Evolutionary conservation across 306 rosid species (phyloP), one percentile per base, ranked within the genome.

Genomic region (Malus domestica): DNA sequence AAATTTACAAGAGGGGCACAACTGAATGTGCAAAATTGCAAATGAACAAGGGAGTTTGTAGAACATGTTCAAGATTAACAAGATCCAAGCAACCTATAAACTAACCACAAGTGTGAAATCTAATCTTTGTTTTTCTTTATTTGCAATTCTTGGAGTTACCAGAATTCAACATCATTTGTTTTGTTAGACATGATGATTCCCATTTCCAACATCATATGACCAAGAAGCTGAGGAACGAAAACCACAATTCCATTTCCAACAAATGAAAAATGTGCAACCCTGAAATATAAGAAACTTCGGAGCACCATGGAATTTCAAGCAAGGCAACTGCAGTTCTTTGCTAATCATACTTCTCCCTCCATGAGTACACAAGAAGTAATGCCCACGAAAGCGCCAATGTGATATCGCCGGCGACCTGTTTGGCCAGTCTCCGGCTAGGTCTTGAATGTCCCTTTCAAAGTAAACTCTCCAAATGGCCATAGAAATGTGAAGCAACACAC

Each of bases 341-440:
- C 81, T 88, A 93, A 84, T 93, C 98, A 75, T 91, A 93, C 80
- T 93, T 93, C 75, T 93, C 98, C 67, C 89, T 92, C 97, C 97
- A 90, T 18, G 91, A 82, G 73, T 76, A 90, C 55, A 89, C 83
- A 86, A 92, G 91, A 76, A 92, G 85, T 80, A 87, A 83, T 29
- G 83, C 81, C 98, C 98, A 94, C 0, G 99, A 90, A 73, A 85
- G 73, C 4, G 92, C 97, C 83, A 95, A 84, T 4, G 87, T 86
- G 68, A 95, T 38, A 83, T 94, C 95, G 45, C 98, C 98, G 57
- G 80, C 75, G 29, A 79, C 96, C 65, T 87, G 95, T 57, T 87
- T 0, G 92, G 91, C 90, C 97, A 94, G 38, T 89, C 93, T 22
- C 67, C 35, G 9, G 90, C 90, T 38, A 94, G 90, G 54, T 86